Percentiles rank a stretch among this genome's conserved stretches.
Evolutionary conservation across 176 grass and related monocot species (phyloP).

Genomic region (Raddia distichophylla): DNA sequence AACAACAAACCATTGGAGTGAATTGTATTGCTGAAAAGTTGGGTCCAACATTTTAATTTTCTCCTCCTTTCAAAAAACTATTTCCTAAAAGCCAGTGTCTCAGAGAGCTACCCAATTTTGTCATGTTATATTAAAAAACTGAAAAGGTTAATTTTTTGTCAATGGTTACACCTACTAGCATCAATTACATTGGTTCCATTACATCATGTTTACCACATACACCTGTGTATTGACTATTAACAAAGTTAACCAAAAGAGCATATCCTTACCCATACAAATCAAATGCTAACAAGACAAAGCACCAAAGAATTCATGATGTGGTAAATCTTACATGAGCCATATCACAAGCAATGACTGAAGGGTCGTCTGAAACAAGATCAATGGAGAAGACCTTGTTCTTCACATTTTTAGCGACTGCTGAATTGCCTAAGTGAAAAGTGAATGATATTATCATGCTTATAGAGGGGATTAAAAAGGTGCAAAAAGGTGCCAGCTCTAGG

Average conservation of each 20-base stretch:
- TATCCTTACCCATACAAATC: not conserved
- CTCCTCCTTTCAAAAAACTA: no score
- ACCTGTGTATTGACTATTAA: not conserved
- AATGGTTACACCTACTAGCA: not conserved
- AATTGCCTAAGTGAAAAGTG: conserved; percentile 58
- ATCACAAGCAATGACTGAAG: conserved; percentile 90
- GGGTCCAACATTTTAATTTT: not conserved
- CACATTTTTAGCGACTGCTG: conserved; percentile 81
- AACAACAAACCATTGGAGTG: conserved; percentile 6
- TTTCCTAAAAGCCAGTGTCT: no score
- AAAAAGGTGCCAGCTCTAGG: conserved; percentile 14
- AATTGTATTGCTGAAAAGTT: conserved; percentile 12
- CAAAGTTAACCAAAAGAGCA: not conserved
- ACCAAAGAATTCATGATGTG: conserved; percentile 10
- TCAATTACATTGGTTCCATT: conserved; percentile 3
- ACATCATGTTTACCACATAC: conserved; percentile 8
- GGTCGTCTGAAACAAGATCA: conserved; percentile 90
- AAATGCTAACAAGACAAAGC: conserved; percentile 6
- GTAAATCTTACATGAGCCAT: conserved; percentile 90
- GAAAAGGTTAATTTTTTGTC: not conserved
- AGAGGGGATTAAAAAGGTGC: conserved; percentile 27
- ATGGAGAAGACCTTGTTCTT: conserved; percentile 97
- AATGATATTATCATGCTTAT: conserved; percentile 15
- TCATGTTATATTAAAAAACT: not conserved
- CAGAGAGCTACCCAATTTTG: not conserved